Conservation (phyloP, 352 stramenopile species). For the Pythium brachiatum region DNA sequence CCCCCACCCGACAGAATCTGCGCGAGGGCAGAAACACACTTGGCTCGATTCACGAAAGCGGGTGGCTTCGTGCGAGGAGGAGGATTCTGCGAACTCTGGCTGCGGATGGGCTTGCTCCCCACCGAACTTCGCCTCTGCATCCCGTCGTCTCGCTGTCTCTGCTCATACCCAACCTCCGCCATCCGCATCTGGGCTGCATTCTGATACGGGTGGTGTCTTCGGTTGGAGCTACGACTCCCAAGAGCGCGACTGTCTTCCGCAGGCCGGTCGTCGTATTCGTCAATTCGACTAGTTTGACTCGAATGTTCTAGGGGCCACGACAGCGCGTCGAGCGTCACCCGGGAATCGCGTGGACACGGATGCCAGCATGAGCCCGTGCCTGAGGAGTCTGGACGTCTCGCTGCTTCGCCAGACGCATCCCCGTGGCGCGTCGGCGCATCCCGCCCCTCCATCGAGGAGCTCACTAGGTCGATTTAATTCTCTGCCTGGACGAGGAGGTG, state of each 20-base stretch:
- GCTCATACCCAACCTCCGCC: neutral
- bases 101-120: neutral
- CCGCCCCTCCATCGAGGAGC: too few species aligned
- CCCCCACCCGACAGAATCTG: neutral
- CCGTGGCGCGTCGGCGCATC: too few species aligned
- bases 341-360: too few species aligned
- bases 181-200: neutral
- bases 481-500: too few species aligned
- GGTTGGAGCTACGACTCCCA: neutral
- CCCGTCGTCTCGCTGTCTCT: neutral
- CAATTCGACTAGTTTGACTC: neutral
- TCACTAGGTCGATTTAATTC: too few species aligned
- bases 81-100: neutral
- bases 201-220: neutral
- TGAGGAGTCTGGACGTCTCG: too few species aligned
- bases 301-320: too few species aligned
- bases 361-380: too few species aligned
- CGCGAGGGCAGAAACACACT: neutral
- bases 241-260: neutral
- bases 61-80: neutral
- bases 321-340: too few species aligned
- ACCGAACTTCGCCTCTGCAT: too few species aligned
- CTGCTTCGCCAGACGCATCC: too few species aligned
- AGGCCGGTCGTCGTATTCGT: neutral
- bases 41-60: neutral